These are phyloP conservation scores for Purshia tridentata DNA, from an alignment of 306 rosid species.

Conservation along the genomic window DNA sequence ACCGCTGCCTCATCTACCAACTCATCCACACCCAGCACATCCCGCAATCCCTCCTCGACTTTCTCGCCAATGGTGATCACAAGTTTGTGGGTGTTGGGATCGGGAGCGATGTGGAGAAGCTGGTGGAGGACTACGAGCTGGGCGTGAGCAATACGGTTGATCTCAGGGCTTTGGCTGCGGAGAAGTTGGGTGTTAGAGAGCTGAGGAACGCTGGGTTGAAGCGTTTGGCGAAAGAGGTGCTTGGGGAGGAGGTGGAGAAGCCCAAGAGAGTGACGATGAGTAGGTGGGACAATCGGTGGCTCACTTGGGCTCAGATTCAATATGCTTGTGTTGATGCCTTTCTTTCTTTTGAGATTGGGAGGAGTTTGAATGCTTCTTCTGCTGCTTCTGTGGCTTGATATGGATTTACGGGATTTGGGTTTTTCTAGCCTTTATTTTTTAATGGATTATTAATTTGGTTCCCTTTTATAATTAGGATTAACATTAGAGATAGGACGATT, in stretches of 20 bases:
- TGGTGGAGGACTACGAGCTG: constrained; percentile 30
- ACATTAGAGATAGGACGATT: too few species aligned
- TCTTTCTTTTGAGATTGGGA: too few species aligned
- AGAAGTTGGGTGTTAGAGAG: background rate
- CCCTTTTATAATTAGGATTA: too few species aligned
- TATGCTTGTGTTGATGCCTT: constrained; percentile 58
- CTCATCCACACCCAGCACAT: constrained; percentile 20
- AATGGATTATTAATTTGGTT: too few species aligned
- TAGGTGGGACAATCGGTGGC: constrained; percentile 51
- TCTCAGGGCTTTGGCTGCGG: constrained; percentile 30
- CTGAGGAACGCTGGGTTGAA: constrained; percentile 42
- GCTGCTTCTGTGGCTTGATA: too few species aligned
- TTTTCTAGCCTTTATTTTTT: too few species aligned
- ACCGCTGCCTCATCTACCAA: constrained; percentile 39
- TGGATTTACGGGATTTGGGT: too few species aligned
- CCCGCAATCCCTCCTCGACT: constrained; percentile 33
- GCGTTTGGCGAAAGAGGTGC: constrained; percentile 30
- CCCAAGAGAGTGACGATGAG: constrained; percentile 45
- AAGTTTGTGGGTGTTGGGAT: constrained; percentile 52
- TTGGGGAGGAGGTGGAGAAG: constrained; percentile 39
- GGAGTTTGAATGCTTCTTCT: too few species aligned
- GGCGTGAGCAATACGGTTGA: constrained; percentile 29
- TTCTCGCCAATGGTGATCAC: constrained; percentile 17
- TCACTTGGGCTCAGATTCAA: constrained; percentile 34
- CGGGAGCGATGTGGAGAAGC: constrained; percentile 33